phyloP scores from a whole-genome alignment of 2,329 filamentous ascomycete species.

The Monosporascus sp. region DNA sequence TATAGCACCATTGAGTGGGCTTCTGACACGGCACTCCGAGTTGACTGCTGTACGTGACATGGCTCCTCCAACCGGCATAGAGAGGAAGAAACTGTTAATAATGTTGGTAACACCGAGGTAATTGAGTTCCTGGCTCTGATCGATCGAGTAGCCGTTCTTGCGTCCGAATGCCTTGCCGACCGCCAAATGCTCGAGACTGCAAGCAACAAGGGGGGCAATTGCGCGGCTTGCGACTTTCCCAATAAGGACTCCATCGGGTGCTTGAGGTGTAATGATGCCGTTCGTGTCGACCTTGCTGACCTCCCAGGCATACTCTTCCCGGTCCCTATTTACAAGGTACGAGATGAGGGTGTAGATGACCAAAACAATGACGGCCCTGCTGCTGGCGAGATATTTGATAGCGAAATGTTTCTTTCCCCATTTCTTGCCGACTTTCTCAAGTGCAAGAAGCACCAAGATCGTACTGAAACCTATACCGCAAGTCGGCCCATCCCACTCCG shows the following conservation, averaged over 20 bases:
- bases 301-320: constrained; percentile 46
- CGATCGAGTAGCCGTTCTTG: constrained; percentile 56
- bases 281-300: constrained; percentile 53
- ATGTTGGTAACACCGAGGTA: constrained; percentile 59
- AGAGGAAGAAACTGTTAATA: constrained; percentile 59
- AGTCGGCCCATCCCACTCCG: constrained; percentile 52
- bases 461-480: constrained; percentile 54
- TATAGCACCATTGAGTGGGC: constrained; percentile 54
- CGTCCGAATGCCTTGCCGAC: constrained; percentile 60
- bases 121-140: constrained; percentile 60
- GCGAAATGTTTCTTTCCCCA: constrained; percentile 54
- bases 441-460: constrained; percentile 48
- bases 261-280: constrained; percentile 45
- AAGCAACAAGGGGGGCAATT: constrained; percentile 57
- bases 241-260: constrained; percentile 43
- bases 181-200: constrained; percentile 57
- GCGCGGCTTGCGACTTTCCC: constrained; percentile 47
- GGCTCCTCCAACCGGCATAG: constrained; percentile 59
- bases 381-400: constrained; percentile 55
- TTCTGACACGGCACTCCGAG: constrained; percentile 57
- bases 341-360: constrained; percentile 59
- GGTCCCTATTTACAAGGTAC: constrained; percentile 54
- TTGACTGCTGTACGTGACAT: constrained; percentile 66
- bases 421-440: constrained; percentile 53
- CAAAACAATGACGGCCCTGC: constrained; percentile 55